Evolutionary conservation across 1,139 yeast genomes (phyloP).

Genomic region (Debaryomyces fabryi): DNA sequence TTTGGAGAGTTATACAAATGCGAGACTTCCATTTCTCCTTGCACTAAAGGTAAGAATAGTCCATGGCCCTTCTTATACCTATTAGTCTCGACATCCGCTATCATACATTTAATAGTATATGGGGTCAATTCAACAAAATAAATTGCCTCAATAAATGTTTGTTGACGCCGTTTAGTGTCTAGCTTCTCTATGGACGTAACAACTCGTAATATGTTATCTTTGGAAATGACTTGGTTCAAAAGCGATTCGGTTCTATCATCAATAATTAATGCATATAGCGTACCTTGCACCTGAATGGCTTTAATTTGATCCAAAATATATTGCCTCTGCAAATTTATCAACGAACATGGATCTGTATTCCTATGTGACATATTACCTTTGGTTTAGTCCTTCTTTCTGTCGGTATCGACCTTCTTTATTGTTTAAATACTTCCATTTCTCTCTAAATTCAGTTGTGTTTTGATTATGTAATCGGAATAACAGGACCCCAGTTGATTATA

Average conservation of each 20-base stretch:
- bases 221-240: slow-evolving; percentile 37
- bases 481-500: not conserved
- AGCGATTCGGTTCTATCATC: slow-evolving; percentile 42
- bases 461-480: slow-evolving; percentile 4
- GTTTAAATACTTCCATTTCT: not conserved
- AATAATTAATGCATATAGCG: slow-evolving; percentile 40
- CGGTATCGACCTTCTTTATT: not conserved
- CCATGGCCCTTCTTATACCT: slow-evolving; percentile 45
- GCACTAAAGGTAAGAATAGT: slow-evolving; percentile 36
- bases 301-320: slow-evolving; percentile 41
- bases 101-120: slow-evolving; percentile 44
- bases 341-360: slow-evolving; percentile 37
- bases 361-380: slow-evolving; percentile 10
- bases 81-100: slow-evolving; percentile 43
- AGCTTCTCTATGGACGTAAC: slow-evolving; percentile 47
- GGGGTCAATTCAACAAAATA: slow-evolving; percentile 42
- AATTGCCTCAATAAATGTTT: slow-evolving; percentile 44
- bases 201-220: slow-evolving; percentile 41
- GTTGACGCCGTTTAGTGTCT: slow-evolving; percentile 39
- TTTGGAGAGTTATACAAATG: slow-evolving; percentile 30
- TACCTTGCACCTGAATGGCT: slow-evolving; percentile 35
- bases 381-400: not conserved
- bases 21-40: slow-evolving; percentile 26
- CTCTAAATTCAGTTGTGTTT: slow-evolving; percentile 4
- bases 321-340: slow-evolving; percentile 37